Percentiles rank a stretch among this genome's conserved stretches.
Conservation (phyloP, 1,284 basidiomycete genomes). For the Kwoniella shivajii region DNA sequence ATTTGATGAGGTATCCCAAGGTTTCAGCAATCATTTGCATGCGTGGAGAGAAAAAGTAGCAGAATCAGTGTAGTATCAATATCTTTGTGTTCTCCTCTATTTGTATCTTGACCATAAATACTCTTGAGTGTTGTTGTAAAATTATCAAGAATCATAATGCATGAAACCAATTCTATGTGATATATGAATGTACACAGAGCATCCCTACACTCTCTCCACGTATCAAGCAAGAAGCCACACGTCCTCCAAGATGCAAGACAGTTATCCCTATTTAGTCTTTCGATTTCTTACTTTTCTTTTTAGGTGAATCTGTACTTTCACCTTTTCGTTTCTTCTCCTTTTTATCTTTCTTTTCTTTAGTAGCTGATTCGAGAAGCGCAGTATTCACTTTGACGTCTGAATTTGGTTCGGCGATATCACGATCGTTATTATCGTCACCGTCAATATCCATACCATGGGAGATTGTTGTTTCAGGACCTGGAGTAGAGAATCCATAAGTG, state of each 20-base stretch:
- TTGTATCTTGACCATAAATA: too few species aligned
- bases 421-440: not conserved
- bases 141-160: too few species aligned
- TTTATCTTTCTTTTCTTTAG: constrained; percentile 9
- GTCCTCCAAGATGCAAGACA: not conserved
- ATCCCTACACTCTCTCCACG: too few species aligned
- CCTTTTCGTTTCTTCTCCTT: constrained; percentile 13
- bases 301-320: constrained; percentile 19
- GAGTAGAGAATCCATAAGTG: constrained; percentile 41
- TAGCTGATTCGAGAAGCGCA: not conserved
- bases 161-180: too few species aligned
- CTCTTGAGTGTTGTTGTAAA: too few species aligned
- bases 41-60: too few species aligned
- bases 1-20: too few species aligned
- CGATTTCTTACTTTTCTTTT: constrained; percentile 40
- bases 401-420: not conserved
- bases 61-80: too few species aligned
- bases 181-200: too few species aligned
- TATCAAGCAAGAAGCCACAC: not conserved
- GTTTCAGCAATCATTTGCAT: too few species aligned
- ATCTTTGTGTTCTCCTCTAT: too few species aligned
- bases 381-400: not conserved
- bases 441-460: not conserved
- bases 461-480: constrained; percentile 26
- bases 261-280: constrained; percentile 17